phyloP scores from a whole-genome alignment of 2,329 filamentous ascomycete genomes.

The Cephalotrichum gorgonifer region DNA sequence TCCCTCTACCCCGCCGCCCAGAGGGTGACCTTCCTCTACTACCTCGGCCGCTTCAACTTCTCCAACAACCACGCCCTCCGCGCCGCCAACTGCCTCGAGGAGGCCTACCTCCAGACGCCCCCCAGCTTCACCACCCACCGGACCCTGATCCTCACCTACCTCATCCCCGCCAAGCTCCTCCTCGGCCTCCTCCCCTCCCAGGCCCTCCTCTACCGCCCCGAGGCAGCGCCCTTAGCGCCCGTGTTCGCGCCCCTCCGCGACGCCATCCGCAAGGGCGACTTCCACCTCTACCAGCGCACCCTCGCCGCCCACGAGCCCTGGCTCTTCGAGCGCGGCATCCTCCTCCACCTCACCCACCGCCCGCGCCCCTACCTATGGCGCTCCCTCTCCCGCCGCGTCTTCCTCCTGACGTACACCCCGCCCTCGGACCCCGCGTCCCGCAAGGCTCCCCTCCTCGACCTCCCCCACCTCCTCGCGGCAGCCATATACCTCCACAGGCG shows the following conservation, averaged over 20 bases:
- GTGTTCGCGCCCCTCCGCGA: constrained; percentile 65
- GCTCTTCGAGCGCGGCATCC: constrained; percentile 65
- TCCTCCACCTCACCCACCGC: constrained; percentile 65
- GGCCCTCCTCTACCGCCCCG: constrained; percentile 56
- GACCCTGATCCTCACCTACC: constrained; percentile 69
- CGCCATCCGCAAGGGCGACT: constrained; percentile 64
- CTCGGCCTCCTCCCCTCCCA: constrained; percentile 72
- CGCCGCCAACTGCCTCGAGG: constrained; percentile 63
- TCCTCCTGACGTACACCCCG: constrained; percentile 66
- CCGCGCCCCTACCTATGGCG: constrained; percentile 80
- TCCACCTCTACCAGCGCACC: constrained; percentile 61
- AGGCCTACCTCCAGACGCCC: constrained; percentile 65
- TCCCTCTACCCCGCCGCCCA: constrained; percentile 75
- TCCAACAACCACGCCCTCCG: constrained; percentile 74
- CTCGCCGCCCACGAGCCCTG: constrained; percentile 56
- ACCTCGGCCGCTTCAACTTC: constrained; percentile 83
- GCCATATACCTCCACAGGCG: constrained; percentile 56
- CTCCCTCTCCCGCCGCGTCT: constrained; percentile 66
- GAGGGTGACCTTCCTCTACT: constrained; percentile 87
- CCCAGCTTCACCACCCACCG: constrained; percentile 59
- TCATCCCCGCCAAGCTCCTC: constrained; percentile 74
- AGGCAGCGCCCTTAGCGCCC: constrained; percentile 52
- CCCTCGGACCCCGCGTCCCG: constrained; percentile 43
- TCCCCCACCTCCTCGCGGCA: constrained; percentile 55
- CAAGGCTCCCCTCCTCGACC: constrained; percentile 63